Base-by-base conservation (phyloP, 768 basidiomycete genomes). In the Rhodotorula kratochvilovae region DNA sequence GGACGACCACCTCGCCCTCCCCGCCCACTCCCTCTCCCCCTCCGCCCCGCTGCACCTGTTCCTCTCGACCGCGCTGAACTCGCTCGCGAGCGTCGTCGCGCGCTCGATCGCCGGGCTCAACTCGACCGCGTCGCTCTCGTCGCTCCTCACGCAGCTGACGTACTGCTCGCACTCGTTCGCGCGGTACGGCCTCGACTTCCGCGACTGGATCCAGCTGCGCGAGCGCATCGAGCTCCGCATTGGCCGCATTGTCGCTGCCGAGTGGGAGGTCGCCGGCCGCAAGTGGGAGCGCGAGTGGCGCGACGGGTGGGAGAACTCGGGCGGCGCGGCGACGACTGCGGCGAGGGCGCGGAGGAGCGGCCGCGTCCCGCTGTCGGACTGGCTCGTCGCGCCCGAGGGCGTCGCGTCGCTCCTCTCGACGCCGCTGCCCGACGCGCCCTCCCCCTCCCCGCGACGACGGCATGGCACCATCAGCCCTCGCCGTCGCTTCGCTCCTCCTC, bases 161-260 rank as follows among this genome's bases (percentile, higher is more conserved):
- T 97, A 98, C 80, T 96, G 94, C 79, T 88, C 92, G 15, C 87
- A 88, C 27, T 92, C 93, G 1, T 96, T 96, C 77, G 85, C 91
- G 0, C 87, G 93, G n/a, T 85, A 95, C 25, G 95, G 95, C 0
- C 84, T 95, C 76, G 94, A 96, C 79, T 98, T 99, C 80, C 86
- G 88, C 43, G 80, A 84, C 0, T 80, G 89, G 27, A 81, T 96
- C 42, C 56, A 53, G 27, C 35, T 70, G 19, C 66, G 66, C 31
- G 31, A 63, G 33, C 61, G 62, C 13, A 31, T 72, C 54, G 70
- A 69, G 53, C 31, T 39, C 8, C 59, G 69, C 27, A 62, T 72
- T 36, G 61, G 53, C 3, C 35, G 33, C 0, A 70, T 75, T 55
- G 39, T 70, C 46, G 46, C 63, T 5, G 31, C 17, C 23, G 70